phyloP scores from a whole-genome alignment of 1,284 basidiomycete genomes.

The Sphaerobolus stellatus region DNA sequence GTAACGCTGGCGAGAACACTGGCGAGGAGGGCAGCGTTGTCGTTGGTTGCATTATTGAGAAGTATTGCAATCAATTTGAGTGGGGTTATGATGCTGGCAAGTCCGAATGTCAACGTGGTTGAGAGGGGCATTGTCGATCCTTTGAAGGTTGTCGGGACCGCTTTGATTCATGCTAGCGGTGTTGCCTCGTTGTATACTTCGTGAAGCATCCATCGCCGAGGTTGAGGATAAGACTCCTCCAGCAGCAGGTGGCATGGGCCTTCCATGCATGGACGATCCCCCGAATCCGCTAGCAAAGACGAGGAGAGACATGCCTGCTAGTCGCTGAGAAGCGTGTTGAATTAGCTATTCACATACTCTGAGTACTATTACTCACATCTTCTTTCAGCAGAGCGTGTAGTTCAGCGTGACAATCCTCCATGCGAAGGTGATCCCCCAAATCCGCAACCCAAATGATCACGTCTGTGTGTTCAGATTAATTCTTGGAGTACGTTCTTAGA shows the following conservation, averaged over 20 bases:
- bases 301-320: too few species aligned
- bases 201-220: constrained; percentile 91
- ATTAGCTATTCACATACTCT: too few species aligned
- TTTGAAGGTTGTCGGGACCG: constrained; percentile 89
- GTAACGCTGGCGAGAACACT: constrained; percentile 87
- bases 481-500: too few species aligned
- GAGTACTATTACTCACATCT: too few species aligned
- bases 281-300: too few species aligned
- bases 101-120: constrained; percentile 92
- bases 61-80: constrained; percentile 77
- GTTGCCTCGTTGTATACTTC: constrained; percentile 92
- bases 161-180: constrained; percentile 84
- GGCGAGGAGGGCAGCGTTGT: constrained; percentile 95
- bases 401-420: too few species aligned
- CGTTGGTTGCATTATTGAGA: constrained; percentile 78
- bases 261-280: constrained; percentile 47
- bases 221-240: constrained; percentile 86
- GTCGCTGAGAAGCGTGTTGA: too few species aligned
- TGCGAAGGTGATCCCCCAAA: too few species aligned
- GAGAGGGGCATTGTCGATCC: constrained; percentile 92
- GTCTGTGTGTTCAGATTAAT: too few species aligned
- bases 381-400: too few species aligned
- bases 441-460: too few species aligned
- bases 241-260: constrained; percentile 47
- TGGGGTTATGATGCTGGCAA: constrained; percentile 92